These are phyloP conservation scores for Hypericum androsaemum DNA, from an alignment of 345 rosid genomes.

Conservation along the genomic window DNA sequence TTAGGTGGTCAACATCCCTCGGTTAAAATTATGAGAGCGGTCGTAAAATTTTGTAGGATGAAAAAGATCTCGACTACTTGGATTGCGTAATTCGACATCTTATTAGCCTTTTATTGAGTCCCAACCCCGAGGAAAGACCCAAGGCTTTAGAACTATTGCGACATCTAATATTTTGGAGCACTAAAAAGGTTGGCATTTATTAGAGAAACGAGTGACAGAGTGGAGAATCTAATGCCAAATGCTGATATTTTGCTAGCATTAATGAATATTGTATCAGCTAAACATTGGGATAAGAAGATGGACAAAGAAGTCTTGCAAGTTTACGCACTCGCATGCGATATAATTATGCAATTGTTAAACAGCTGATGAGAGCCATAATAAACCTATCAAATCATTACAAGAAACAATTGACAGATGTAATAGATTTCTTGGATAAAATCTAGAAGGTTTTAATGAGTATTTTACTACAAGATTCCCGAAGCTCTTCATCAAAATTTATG, in stretches of 20 bases:
- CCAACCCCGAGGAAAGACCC: constrained; percentile 71
- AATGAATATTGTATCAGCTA: constrained; percentile 62
- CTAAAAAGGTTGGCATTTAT: constrained; percentile 69
- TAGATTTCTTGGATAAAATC: constrained; percentile 76
- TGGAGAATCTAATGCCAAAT: constrained; percentile 53
- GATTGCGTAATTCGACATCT: constrained; percentile 78
- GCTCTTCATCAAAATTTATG: constrained; percentile 74
- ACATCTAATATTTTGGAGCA: constrained; percentile 88
- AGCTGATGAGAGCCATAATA: constrained; percentile 70
- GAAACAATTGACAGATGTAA: no score
- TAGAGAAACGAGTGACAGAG: constrained; percentile 76
- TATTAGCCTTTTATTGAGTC: constrained; percentile 48
- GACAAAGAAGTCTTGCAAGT: constrained; percentile 52
- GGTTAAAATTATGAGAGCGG: constrained; percentile 85
- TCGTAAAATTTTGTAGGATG: constrained; percentile 61
- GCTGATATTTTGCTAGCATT: constrained; percentile 55
- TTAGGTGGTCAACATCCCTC: constrained; percentile 81
- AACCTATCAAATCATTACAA: constrained; percentile 81
- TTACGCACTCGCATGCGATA: constrained; percentile 70
- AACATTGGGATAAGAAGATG: constrained; percentile 84
- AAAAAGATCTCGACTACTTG: constrained; percentile 53
- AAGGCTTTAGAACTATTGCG: constrained; percentile 53
- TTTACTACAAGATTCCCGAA: constrained; percentile 65
- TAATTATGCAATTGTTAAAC: constrained; percentile 62
- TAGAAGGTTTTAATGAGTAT: constrained; percentile 74